Base-by-base conservation (phyloP, 2,329 filamentous ascomycete species). In the Reticulascus tulasneorum region DNA sequence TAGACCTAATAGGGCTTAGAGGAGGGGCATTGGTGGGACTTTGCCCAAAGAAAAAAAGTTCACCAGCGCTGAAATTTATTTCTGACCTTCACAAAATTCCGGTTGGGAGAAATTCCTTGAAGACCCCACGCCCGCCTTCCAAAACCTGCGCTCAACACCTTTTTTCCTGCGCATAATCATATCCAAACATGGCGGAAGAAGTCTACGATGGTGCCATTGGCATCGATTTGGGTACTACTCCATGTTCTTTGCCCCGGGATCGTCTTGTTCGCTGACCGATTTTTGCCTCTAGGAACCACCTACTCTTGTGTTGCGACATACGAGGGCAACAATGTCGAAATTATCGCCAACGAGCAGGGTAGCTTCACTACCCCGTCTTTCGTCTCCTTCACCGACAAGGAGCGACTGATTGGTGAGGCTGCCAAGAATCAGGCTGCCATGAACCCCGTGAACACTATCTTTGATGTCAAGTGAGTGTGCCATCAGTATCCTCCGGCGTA, bases 261-360 rank as follows among this genome's bases (percentile, higher is more conserved):
- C 25, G 23, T 37, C 17, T 29, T 33, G 38, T 35, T 40, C 15
- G 21, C 21, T 20, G 15, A 30, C 23, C 38, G 24, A 20, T 41
- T 34, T 40, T 42, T 38, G 15, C 39, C 36, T 47, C 37, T 35
- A 96, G 91, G 93, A 72, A 98, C 93, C 58, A 98, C 93, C 71
- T 98, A 98, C 82, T 97, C 93, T 63, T 98, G 93, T 73, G 93
- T 97, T 75, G 93, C 93, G 73, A 94, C 86, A 72, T 98, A 97
- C 75, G 93, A 97, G 75, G 93, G 93, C 68, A 91, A 80, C 78
- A 96, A 95, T 83, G 91, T 97, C 68, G 93, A 98, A 72, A 98
- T 98, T 79, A 96, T 97, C 69, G 91, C 91, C 84, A 97, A 97
- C 75, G 91, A 97, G 81, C 91, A 97, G 83, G 91, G 91, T 79